These are phyloP conservation scores for Diaporthe sp. DNA, from an alignment of 2,329 filamentous ascomycete species.

Conservation along the genomic window DNA sequence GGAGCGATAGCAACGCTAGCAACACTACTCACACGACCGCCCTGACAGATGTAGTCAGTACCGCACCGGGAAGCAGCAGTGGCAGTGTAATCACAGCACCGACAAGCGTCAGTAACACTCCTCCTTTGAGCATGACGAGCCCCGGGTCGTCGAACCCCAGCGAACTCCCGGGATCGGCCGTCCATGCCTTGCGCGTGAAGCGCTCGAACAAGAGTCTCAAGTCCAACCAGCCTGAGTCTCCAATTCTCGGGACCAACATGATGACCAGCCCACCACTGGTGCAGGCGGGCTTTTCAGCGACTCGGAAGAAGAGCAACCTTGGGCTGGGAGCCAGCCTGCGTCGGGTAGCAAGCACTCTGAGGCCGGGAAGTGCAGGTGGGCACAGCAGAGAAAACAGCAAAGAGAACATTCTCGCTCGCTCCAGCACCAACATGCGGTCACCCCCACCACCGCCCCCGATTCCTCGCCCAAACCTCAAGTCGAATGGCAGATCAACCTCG, in stretches of 20 bases:
- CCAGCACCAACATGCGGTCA: neutral
- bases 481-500: slow-evolving; percentile 8
- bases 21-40: slow-evolving; percentile 32
- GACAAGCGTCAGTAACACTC: slow-evolving; percentile 32
- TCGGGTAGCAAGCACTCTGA: slow-evolving; percentile 39
- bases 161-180: slow-evolving; percentile 37
- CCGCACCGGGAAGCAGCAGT: slow-evolving; percentile 7
- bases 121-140: slow-evolving; percentile 36
- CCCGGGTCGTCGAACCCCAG: slow-evolving; percentile 31
- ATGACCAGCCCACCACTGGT: slow-evolving; percentile 40
- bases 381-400: slow-evolving; percentile 33
- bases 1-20: slow-evolving; percentile 39
- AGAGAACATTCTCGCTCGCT: slow-evolving; percentile 10
- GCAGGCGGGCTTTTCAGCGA: slow-evolving; percentile 38
- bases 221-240: slow-evolving; percentile 39
- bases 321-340: slow-evolving; percentile 38
- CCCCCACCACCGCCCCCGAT: slow-evolving; percentile 9
- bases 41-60: slow-evolving; percentile 15
- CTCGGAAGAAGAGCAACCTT: slow-evolving; percentile 41
- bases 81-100: slow-evolving; percentile 29
- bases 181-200: slow-evolving; percentile 26
- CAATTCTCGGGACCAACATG: slow-evolving; percentile 37
- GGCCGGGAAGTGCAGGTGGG: slow-evolving; percentile 35
- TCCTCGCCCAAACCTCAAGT: neutral
- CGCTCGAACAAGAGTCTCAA: slow-evolving; percentile 36